Conservation (phyloP, 2,329 filamentous ascomycete species). For the Orbilia ellipsospora region DNA sequence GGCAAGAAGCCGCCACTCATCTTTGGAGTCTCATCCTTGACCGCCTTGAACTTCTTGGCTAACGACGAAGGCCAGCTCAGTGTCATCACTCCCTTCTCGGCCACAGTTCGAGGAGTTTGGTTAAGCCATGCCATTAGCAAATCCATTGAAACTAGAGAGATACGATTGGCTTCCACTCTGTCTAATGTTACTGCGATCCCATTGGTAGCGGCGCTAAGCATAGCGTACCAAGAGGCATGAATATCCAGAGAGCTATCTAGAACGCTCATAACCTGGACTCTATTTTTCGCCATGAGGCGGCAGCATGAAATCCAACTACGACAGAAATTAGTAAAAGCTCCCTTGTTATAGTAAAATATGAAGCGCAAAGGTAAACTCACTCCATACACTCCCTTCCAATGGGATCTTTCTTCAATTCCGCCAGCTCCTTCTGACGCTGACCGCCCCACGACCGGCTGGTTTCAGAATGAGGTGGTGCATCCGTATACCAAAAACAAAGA, state of each 20-base stretch:
- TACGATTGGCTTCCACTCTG: conserved; percentile 23
- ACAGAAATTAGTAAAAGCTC: too few relatives aligned
- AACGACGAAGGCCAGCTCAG: conserved; percentile 38
- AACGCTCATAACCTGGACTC: conserved; percentile 52
- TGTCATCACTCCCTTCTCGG: conserved; percentile 40
- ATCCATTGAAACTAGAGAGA: conserved; percentile 50
- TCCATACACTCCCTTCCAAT: conserved; percentile 48
- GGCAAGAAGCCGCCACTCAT: conserved; percentile 49
- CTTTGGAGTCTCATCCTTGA: conserved; percentile 52
- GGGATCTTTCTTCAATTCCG: conserved; percentile 40
- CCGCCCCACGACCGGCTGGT: conserved; percentile 59
- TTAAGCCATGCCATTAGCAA: conserved; percentile 51
- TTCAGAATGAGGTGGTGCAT: conserved; percentile 66
- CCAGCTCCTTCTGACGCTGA: conserved; percentile 60
- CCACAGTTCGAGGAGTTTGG: conserved; percentile 21
- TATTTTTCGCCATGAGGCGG: conserved; percentile 44
- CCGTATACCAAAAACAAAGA: conserved; percentile 66
- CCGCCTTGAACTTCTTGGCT: conserved; percentile 47
- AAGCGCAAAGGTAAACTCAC: conserved; percentile 12
- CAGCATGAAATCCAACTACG: conserved; percentile 52
- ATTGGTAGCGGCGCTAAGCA: conserved; percentile 48
- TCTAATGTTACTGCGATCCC: conserved; percentile 39
- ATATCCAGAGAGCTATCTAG: conserved; percentile 29
- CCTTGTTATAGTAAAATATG: not conserved
- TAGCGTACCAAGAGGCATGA: conserved; percentile 50